Conservation (phyloP, 2,329 filamentous ascomycete species). For the Fusarium austroafricanum region DNA sequence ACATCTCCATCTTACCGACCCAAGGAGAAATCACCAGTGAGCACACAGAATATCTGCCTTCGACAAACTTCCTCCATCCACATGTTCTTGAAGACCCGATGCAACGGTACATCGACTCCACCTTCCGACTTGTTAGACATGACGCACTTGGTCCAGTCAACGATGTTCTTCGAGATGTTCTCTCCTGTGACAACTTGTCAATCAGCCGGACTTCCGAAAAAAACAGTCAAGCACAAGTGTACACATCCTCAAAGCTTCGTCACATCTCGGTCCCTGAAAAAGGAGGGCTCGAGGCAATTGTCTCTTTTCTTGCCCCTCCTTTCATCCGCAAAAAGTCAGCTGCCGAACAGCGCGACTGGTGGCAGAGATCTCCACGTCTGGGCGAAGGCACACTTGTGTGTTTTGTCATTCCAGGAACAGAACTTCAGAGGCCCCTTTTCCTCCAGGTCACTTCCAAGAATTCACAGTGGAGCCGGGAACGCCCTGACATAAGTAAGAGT, state of each 20-base stretch:
- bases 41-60: slow-evolving; percentile 4
- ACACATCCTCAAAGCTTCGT: neutral
- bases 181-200: neutral
- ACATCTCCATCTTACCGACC: slow-evolving; percentile 29
- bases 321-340: neutral
- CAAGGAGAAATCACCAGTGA: neutral
- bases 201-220: neutral
- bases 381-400: slow-evolving; percentile 22
- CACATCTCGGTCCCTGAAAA: neutral
- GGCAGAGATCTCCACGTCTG: slow-evolving; percentile 13
- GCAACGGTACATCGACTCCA: slow-evolving; percentile 14
- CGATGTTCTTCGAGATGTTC: neutral
- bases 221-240: neutral
- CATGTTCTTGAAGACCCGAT: slow-evolving; percentile 12
- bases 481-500: neutral
- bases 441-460: slow-evolving; percentile 6
- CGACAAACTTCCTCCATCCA: slow-evolving; percentile 5
- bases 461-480: neutral
- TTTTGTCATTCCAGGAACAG: neutral
- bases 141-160: slow-evolving; percentile 15
- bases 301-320: neutral
- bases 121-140: slow-evolving; percentile 20
- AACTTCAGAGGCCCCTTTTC: neutral
- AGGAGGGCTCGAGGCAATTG: neutral
- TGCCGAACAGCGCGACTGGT: slow-evolving; percentile 9